phyloP scores from a whole-genome alignment of 805 yeast species.

The Candida nitratophila region DNA sequence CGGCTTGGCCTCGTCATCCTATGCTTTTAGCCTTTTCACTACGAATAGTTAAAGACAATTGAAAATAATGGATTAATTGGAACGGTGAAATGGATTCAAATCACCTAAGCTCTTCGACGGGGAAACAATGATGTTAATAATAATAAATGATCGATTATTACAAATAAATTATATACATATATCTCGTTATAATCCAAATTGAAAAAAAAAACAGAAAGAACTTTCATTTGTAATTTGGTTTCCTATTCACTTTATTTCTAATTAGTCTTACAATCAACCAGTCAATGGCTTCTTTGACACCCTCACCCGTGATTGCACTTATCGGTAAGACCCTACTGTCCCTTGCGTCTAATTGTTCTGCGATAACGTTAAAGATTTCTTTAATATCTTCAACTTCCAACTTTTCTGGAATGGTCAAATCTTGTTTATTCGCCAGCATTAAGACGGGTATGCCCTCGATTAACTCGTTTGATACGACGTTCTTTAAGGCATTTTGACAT shows the following conservation, averaged over 20 bases:
- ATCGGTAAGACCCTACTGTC: conserved; percentile 88
- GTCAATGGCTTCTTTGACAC: conserved; percentile 79
- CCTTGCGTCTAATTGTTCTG: conserved; percentile 81
- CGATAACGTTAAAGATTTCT: conserved; percentile 74
- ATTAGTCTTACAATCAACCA: conserved; percentile 76
- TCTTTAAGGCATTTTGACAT: conserved; percentile 58
- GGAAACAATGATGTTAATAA: no score
- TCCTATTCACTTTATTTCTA: conserved; percentile 54
- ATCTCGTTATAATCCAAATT: no score
- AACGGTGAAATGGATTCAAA: no score
- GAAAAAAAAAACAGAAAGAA: no score
- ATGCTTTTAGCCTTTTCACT: no score
- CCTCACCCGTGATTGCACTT: conserved; percentile 78
- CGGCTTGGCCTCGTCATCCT: no score
- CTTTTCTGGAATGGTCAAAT: conserved; percentile 46
- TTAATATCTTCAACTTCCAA: conserved; percentile 75
- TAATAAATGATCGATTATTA: no score
- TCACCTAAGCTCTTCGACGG: no score
- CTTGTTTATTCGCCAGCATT: conserved; percentile 96
- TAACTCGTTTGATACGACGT: conserved; percentile 52
- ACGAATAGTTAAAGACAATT: no score
- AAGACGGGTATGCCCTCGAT: conserved; percentile 79
- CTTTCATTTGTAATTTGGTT: conserved; percentile 34
- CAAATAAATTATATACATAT: no score
- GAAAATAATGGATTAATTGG: no score